phyloP scores from a whole-genome alignment of 2,329 filamentous ascomycete species.

The Aaosphaeria pasadenensis region DNA sequence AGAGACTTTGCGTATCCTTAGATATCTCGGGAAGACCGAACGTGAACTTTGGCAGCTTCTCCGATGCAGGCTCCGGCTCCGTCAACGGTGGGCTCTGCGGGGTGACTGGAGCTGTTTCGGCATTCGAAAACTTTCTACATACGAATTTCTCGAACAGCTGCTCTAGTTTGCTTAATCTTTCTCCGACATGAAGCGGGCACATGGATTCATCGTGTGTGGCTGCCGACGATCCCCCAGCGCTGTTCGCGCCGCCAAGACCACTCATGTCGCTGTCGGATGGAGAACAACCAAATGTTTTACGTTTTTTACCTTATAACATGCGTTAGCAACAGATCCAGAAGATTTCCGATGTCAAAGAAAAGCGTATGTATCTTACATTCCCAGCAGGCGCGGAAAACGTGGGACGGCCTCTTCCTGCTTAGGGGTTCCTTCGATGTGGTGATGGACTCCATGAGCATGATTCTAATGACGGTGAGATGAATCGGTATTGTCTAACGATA shows the following conservation, averaged over 20 bases:
- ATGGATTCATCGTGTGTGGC: constrained; percentile 15
- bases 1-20: constrained; percentile 22
- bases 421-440: constrained; percentile 9
- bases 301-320: constrained; percentile 25
- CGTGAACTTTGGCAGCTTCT: constrained; percentile 14
- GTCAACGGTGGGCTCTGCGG: constrained; percentile 18
- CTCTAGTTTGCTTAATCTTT: constrained; percentile 32
- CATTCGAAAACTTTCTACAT: constrained; percentile 24
- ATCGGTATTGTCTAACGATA: no score
- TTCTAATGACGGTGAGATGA: no score
- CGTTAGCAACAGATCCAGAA: not conserved
- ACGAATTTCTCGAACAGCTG: constrained; percentile 35
- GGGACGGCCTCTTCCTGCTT: constrained; percentile 23
- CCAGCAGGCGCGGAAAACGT: constrained; percentile 29
- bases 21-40: constrained; percentile 17
- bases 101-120: constrained; percentile 5
- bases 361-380: constrained; percentile 26
- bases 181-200: constrained; percentile 29
- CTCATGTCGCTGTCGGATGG: constrained; percentile 2
- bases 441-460: no score
- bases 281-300: constrained; percentile 16
- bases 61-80: constrained; percentile 7
- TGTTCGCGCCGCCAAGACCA: constrained; percentile 7
- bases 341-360: not conserved
- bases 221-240: not conserved